Evolutionary conservation across 768 basidiomycete species (phyloP).

Genomic region (Lactifluus volemus): DNA sequence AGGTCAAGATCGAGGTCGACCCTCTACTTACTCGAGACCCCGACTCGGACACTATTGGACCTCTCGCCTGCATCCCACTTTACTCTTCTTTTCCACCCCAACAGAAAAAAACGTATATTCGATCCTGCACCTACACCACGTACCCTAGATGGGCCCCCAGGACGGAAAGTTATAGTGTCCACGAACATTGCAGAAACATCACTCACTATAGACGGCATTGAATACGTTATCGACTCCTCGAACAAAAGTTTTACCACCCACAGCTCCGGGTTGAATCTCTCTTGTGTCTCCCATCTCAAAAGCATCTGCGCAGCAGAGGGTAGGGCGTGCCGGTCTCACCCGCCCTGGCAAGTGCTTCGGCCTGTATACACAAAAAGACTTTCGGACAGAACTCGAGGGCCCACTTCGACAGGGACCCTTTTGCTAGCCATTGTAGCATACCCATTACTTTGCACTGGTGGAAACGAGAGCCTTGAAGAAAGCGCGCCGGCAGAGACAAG

Average conservation of each 20-base stretch:
- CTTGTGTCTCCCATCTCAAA: conserved; percentile 94
- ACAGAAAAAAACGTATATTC: conserved; percentile 95
- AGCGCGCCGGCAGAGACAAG: background rate
- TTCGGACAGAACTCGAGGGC: conserved; percentile 83
- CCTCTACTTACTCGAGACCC: no score
- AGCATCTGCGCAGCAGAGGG: conserved; percentile 91
- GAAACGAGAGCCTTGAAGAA: background rate
- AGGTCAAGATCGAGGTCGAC: no score
- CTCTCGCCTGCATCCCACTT: no score
- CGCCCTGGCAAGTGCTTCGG: conserved; percentile 96
- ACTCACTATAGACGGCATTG: conserved; percentile 95
- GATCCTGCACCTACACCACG: conserved; percentile 70
- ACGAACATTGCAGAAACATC: conserved; percentile 99
- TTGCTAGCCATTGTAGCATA: conserved; percentile 11
- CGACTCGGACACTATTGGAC: no score
- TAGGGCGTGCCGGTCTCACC: conserved; percentile 93
- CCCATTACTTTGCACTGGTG: background rate
- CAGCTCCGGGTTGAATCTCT: conserved; percentile 92
- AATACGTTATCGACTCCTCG: conserved; percentile 96
- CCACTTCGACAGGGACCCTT: conserved; percentile 48
- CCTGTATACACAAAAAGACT: conserved; percentile 94
- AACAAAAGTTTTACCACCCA: conserved; percentile 98
- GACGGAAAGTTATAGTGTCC: conserved; percentile 89
- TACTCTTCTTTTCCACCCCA: no score
- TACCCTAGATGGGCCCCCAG: conserved; percentile 60